phyloP scores from a whole-genome alignment of 2,329 filamentous ascomycete genomes.

The Colletotrichum cuscutae region DNA sequence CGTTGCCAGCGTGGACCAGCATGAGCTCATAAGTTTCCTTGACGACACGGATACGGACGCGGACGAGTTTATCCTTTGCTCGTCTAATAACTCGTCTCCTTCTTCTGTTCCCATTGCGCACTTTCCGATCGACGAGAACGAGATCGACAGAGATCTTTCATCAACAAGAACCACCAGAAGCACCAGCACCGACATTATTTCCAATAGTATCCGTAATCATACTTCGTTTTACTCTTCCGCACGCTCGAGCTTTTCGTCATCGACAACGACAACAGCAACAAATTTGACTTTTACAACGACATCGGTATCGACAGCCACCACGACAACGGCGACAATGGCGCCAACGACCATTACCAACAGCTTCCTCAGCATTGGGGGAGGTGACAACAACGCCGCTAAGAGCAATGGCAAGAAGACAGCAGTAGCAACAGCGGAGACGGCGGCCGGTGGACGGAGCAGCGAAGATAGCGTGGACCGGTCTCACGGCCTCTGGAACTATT shows the following conservation, averaged over 20 bases:
- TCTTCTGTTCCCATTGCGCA: not conserved
- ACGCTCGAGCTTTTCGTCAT: conserved; percentile 16
- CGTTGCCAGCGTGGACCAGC: conserved; percentile 7
- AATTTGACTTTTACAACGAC: conserved; percentile 5
- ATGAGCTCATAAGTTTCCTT: conserved; percentile 35
- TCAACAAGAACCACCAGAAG: not conserved
- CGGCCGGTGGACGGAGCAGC: conserved; percentile 8
- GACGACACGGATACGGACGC: conserved; percentile 31
- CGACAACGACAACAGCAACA: not conserved
- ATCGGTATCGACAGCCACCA: conserved; percentile 1
- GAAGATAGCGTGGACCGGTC: conserved; percentile 28
- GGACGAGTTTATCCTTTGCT: not conserved
- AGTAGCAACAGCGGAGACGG: conserved; percentile 2
- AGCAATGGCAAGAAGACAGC: conserved; percentile 12
- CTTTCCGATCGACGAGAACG: not conserved
- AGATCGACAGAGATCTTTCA: not conserved
- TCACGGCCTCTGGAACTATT: conserved; percentile 29
- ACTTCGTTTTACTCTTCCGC: conserved; percentile 19
- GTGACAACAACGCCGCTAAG: conserved; percentile 9
- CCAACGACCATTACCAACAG: conserved; percentile 10
- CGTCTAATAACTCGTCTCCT: not conserved
- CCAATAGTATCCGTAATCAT: not conserved
- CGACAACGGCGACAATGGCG: conserved; percentile 28
- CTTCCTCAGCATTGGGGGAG: not conserved
- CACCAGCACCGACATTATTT: not conserved